Evolutionary conservation across 2,329 filamentous ascomycete species (phyloP).

Genomic region (Chaetomium globosum): DNA sequence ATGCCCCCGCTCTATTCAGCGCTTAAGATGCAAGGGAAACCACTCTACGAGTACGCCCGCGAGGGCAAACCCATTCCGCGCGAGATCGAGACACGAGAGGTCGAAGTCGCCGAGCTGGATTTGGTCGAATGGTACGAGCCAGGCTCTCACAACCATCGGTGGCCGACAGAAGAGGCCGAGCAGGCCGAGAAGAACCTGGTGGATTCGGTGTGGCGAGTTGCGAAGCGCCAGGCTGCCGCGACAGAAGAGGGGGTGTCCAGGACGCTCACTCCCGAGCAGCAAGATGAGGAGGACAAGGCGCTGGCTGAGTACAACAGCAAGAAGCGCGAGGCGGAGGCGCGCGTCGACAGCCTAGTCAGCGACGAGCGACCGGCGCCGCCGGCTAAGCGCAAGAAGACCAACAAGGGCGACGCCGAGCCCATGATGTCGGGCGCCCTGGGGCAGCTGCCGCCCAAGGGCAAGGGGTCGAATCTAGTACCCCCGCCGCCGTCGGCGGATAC

Average conservation of each 20-base stretch:
- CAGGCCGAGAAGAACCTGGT: constrained; percentile 74
- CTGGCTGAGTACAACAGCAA: constrained; percentile 59
- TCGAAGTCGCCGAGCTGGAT: constrained; percentile 77
- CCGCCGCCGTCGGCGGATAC: constrained; percentile 51
- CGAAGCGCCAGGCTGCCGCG: constrained; percentile 55
- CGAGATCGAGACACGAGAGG: constrained; percentile 78
- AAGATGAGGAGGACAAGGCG: constrained; percentile 58
- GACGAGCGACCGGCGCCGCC: constrained; percentile 42
- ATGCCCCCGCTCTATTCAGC: constrained; percentile 91
- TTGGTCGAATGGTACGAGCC: constrained; percentile 83
- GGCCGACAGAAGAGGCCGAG: constrained; percentile 78
- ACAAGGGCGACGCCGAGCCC: constrained; percentile 39
- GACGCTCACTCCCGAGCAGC: constrained; percentile 57
- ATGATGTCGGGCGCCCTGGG: constrained; percentile 63
- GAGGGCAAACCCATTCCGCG: constrained; percentile 84
- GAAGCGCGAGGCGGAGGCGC: constrained; percentile 62
- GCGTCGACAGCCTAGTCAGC: constrained; percentile 59
- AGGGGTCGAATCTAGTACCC: constrained; percentile 59
- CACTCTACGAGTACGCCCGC: constrained; percentile 92
- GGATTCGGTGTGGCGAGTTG: constrained; percentile 68
- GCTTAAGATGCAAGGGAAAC: constrained; percentile 89
- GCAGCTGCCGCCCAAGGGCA: constrained; percentile 51
- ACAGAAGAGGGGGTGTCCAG: constrained; percentile 40
- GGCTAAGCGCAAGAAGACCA: constrained; percentile 35
- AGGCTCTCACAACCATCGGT: constrained; percentile 75